phyloP scores from a whole-genome alignment of 2,329 filamentous ascomycete genomes.

The Diplodia corticola region DNA sequence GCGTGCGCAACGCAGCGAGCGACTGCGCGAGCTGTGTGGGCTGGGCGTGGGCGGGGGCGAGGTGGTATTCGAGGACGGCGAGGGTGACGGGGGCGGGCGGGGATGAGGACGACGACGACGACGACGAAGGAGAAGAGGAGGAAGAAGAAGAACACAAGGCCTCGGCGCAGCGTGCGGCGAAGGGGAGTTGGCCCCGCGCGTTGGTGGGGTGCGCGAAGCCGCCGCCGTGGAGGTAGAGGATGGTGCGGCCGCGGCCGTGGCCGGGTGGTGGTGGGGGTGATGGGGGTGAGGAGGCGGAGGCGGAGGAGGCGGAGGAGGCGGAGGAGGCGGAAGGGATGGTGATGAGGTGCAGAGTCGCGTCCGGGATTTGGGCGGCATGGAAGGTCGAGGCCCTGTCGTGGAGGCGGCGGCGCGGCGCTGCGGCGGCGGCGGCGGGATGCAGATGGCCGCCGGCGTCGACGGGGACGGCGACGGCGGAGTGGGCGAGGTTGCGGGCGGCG shows the following conservation, averaged over 20 bases:
- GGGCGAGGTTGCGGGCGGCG: not conserved
- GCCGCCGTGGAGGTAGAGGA: conserved; percentile 40
- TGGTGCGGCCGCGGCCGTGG: conserved; percentile 24
- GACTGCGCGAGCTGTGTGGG: conserved; percentile 48
- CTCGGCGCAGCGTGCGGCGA: conserved; percentile 33
- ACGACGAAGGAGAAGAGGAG: too few relatives aligned
- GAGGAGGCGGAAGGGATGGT: not conserved
- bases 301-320: not conserved
- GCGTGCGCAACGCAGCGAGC: conserved; percentile 38
- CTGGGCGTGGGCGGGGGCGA: conserved; percentile 46
- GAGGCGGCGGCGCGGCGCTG: not conserved
- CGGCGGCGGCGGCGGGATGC: not conserved
- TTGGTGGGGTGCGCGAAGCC: conserved; percentile 44
- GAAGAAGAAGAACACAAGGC: too few relatives aligned
- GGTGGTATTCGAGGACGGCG: conserved; percentile 55
- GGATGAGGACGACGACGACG: too few relatives aligned
- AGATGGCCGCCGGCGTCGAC: too few relatives aligned
- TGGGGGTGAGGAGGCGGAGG: not conserved
- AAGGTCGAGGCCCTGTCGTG: not conserved
- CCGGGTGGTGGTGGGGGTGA: conserved; percentile 28
- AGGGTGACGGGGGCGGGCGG: conserved; percentile 46
- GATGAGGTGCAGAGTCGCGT: conserved; percentile 24
- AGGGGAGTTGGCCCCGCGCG: conserved; percentile 34
- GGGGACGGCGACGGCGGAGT: not conserved
- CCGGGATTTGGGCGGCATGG: conserved; percentile 22